phyloP scores from a whole-genome alignment of 805 yeast species.

The Yarrowia bubula region DNA sequence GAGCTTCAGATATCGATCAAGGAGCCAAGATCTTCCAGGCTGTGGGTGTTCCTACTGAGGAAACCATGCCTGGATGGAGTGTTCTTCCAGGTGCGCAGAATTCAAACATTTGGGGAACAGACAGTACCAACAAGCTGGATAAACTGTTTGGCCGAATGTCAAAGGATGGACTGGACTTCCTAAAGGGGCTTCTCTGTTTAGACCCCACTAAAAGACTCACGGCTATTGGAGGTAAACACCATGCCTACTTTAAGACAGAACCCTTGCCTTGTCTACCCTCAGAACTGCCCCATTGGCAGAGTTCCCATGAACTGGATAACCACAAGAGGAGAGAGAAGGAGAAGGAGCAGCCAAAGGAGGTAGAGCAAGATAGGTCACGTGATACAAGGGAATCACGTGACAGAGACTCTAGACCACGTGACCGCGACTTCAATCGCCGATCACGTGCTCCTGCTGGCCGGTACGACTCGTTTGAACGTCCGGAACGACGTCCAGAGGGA shows the following conservation, averaged over 20 bases:
- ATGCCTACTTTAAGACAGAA: constrained; percentile 61
- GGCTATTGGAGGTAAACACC: constrained; percentile 72
- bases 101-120: constrained; percentile 30
- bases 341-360: not conserved
- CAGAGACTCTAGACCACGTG: not conserved
- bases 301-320: constrained; percentile 81
- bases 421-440: not conserved
- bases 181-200: constrained; percentile 60
- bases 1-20: constrained; percentile 83
- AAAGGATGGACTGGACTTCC: constrained; percentile 39
- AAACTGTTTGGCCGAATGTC: not conserved
- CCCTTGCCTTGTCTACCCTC: constrained; percentile 62
- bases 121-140: constrained; percentile 13
- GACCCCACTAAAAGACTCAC: constrained; percentile 75
- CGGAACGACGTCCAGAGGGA: not conserved
- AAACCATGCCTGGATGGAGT: constrained; percentile 60
- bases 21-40: constrained; percentile 75
- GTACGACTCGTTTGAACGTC: not conserved
- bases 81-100: constrained; percentile 49
- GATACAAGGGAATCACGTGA: not conserved
- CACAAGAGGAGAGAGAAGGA: constrained; percentile 9
- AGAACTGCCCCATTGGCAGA: constrained; percentile 70
- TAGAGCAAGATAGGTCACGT: not conserved
- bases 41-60: constrained; percentile 71
- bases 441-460: not conserved